These are phyloP conservation scores for Sisymbrium irio DNA, from an alignment of 345 rosid species.

Conservation along the genomic window DNA sequence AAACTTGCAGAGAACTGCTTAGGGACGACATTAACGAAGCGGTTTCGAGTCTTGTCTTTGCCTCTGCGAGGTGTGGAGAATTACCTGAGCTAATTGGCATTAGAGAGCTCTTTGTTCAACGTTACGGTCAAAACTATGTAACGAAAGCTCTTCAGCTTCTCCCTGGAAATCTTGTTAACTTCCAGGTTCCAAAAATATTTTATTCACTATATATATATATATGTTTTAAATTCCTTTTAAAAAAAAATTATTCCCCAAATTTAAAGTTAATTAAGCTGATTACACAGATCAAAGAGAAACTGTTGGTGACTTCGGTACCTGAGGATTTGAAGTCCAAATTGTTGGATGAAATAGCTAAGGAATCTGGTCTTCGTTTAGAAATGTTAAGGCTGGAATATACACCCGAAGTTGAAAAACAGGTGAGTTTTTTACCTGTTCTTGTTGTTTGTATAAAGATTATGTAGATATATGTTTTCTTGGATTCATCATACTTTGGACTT, in stretches of 20 bases:
- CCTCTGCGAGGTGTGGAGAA: slow-evolving; percentile 82
- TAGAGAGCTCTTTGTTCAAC: slow-evolving; percentile 65
- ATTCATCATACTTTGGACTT: background rate
- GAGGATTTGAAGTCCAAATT: slow-evolving; percentile 49
- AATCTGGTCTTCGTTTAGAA: slow-evolving; percentile 39
- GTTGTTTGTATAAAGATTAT: background rate
- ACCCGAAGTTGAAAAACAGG: slow-evolving; percentile 34
- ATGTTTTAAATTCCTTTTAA: background rate
- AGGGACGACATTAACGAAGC: slow-evolving; percentile 72
- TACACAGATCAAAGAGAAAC: slow-evolving; percentile 53
- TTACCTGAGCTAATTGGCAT: slow-evolving; percentile 62
- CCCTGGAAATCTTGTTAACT: slow-evolving; percentile 70
- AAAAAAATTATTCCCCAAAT: background rate
- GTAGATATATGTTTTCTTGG: background rate
- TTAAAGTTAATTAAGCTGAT: background rate
- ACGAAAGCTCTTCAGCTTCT: slow-evolving; percentile 49
- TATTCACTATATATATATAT: too few species aligned
- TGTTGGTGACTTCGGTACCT: slow-evolving; percentile 42
- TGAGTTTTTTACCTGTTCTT: background rate
- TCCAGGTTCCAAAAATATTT: slow-evolving; percentile 45
- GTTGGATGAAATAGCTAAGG: slow-evolving; percentile 53
- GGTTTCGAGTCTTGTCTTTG: slow-evolving; percentile 79
- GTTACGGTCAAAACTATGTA: slow-evolving; percentile 60
- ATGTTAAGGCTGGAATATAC: slow-evolving; percentile 54
- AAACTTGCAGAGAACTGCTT: slow-evolving; percentile 54